These are phyloP conservation scores for Asterella californica DNA, from an alignment of 225 moss, liverwort and hornwort species.

Conservation along the genomic window DNA sequence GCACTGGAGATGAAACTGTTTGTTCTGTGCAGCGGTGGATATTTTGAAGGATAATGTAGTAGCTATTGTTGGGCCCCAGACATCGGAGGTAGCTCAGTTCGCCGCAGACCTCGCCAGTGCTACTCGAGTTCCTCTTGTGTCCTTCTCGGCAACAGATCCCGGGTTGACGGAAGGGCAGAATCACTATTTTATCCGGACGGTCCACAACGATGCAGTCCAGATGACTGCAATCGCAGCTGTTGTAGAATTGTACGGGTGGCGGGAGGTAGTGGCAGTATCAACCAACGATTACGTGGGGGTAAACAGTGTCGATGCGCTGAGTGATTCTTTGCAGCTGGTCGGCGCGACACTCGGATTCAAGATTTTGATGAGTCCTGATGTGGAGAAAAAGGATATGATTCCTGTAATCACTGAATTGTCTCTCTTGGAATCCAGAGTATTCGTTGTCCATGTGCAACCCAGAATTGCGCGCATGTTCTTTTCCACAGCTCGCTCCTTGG, in stretches of 20 bases:
- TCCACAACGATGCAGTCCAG: conserved; percentile 56
- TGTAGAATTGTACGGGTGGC: conserved; percentile 76
- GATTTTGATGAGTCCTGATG: conserved; percentile 37
- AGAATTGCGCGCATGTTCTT: conserved; percentile 55
- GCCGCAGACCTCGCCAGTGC: conserved; percentile 79
- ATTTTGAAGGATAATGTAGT: conserved; percentile 67
- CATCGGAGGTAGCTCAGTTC: conserved; percentile 73
- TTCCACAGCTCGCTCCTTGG: conserved; percentile 55
- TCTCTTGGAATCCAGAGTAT: conserved; percentile 70
- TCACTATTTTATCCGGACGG: conserved; percentile 74
- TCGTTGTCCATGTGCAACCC: conserved; percentile 69
- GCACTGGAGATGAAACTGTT: background rate
- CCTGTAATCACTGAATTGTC: conserved; percentile 46
- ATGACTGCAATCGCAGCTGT: conserved; percentile 71
- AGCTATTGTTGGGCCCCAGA: conserved; percentile 83
- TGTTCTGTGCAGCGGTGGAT: conserved; percentile 58
- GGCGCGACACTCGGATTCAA: conserved; percentile 47
- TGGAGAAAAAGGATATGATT: conserved; percentile 44
- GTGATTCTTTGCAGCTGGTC: conserved; percentile 46
- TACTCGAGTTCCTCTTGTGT: conserved; percentile 71
- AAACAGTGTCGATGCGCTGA: conserved; percentile 58
- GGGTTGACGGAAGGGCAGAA: conserved; percentile 70
- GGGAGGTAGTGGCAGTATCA: conserved; percentile 66
- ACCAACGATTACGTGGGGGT: conserved; percentile 78
- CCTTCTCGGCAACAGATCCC: conserved; percentile 91